These are phyloP conservation scores for Solanum sitiens DNA, from an alignment of 257 asterid genomes.

Conservation along the genomic window DNA sequence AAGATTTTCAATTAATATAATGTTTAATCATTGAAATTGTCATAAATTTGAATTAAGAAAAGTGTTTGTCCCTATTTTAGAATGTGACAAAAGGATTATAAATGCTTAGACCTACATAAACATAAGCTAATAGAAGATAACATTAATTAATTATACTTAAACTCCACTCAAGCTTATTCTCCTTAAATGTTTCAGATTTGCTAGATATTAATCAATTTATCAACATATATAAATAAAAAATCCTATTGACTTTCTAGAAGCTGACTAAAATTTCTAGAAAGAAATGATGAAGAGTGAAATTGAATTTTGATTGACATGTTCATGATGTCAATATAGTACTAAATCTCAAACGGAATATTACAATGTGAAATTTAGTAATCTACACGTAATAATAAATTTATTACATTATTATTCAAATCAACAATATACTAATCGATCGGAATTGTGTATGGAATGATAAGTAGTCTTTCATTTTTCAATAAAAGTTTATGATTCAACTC, in stretches of 20 bases:
- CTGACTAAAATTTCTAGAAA: not conserved
- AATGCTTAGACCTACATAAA: not conserved
- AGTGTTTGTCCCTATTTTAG: not conserved
- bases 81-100: not conserved
- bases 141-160: not conserved
- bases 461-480: too few species aligned
- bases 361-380: not conserved
- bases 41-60: not conserved
- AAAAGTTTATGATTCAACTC: too few species aligned
- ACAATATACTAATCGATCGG: not conserved
- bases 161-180: not conserved
- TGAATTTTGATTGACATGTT: not conserved
- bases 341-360: not conserved
- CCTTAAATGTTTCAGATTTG: not conserved
- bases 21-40: not conserved
- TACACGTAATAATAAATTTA: not conserved
- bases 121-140: not conserved
- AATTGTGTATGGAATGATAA: too few species aligned
- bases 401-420: too few species aligned
- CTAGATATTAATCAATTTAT: not conserved
- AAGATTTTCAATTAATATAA: not conserved
- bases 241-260: not conserved
- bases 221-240: not conserved
- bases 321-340: not conserved
- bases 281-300: not conserved